Evolutionary conservation across 768 basidiomycete genomes (phyloP).

Genomic region (Phaeotremella fagi): DNA sequence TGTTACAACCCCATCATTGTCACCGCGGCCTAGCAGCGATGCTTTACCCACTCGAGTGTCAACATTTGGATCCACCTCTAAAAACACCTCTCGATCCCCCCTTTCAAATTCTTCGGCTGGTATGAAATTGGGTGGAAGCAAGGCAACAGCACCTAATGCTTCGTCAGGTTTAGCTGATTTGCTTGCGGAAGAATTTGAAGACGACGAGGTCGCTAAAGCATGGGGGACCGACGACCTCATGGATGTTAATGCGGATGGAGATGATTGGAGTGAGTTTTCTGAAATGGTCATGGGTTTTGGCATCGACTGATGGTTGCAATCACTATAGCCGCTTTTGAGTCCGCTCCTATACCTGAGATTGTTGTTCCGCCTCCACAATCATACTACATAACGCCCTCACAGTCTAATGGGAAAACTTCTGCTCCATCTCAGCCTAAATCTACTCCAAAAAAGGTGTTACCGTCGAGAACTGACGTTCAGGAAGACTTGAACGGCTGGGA

Average conservation of each 20-base stretch:
- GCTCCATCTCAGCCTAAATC: not conserved
- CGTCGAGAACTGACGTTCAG: not conserved
- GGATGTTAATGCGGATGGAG: slow-evolving; percentile 86
- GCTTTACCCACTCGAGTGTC: slow-evolving; percentile 11
- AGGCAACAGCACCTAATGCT: slow-evolving; percentile 46
- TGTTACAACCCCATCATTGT: slow-evolving; percentile 4
- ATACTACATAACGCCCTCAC: slow-evolving; percentile 35
- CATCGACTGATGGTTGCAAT: too few relatives aligned
- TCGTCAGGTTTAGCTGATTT: slow-evolving; percentile 55
- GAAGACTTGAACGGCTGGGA: not conserved
- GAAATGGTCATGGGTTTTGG: too few relatives aligned
- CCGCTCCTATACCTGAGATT: slow-evolving; percentile 45
- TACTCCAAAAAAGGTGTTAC: not conserved
- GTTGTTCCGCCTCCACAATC: slow-evolving; percentile 34
- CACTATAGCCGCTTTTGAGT: slow-evolving; percentile 71
- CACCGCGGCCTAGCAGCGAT: slow-evolving; percentile 9
- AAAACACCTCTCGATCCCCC: not conserved
- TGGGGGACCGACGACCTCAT: slow-evolving; percentile 82
- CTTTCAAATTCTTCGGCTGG: slow-evolving; percentile 8
- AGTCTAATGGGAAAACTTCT: slow-evolving; percentile 31
- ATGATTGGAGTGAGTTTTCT: slow-evolving; percentile 89
- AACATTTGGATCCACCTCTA: slow-evolving; percentile 7
- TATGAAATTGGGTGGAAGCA: slow-evolving; percentile 66
- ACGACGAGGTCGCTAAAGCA: slow-evolving; percentile 54
- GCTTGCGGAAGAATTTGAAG: slow-evolving; percentile 42